Base-by-base conservation (phyloP, 164 flowering plant species). In the Stephania japonica region DNA sequence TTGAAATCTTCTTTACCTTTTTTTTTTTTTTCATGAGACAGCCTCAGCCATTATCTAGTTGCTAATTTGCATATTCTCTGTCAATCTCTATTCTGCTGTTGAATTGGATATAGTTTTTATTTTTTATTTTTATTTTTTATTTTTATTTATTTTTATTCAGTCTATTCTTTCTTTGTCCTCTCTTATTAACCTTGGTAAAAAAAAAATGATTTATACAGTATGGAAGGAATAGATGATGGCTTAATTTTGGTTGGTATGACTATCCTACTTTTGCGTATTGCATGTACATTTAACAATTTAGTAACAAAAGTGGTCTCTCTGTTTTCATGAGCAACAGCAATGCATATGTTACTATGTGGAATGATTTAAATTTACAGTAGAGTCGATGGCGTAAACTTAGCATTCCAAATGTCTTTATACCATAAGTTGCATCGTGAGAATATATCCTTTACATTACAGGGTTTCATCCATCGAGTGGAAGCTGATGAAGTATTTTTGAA, bases 401-500 rank as follows among this genome's bases (percentile, higher is more conserved):
- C 26, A 70, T n/a, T 76, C 21, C n/a, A 50, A 21, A 26, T 44
- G 61, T 72, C 18, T 61, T 27, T 63, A 32, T 32, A 32, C 32
- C 26, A 24, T 21, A 43, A 18, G 42, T 75, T 41, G 63, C 59
- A 66, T 53, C 53, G 26, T 26, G 38, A 19, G 42, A 65, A 26
- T 50, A 53, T 59, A 68, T 13, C 5, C 43, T 68, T 44, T 80
- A 47, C 85, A 94, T 53, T 80, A 53, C 85, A 94, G 98, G 98
- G 98, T 47, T 83, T 21, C 72, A 80, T 94, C 6, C 85, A 87
- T 75, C 88, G 93, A n/a, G 93, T 94, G 25, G 97, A 94, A 77
- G 89, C 98, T 71, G 98, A 94, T 77, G 87, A 88, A 76, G 94
- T 94, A 44, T 78, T 75, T 62, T 71, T 94, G 79, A 82, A 71